These are phyloP conservation scores for Acanthamoeba lenticulata DNA, from an alignment of 208 protist genomes.

Conservation along the genomic window DNA sequence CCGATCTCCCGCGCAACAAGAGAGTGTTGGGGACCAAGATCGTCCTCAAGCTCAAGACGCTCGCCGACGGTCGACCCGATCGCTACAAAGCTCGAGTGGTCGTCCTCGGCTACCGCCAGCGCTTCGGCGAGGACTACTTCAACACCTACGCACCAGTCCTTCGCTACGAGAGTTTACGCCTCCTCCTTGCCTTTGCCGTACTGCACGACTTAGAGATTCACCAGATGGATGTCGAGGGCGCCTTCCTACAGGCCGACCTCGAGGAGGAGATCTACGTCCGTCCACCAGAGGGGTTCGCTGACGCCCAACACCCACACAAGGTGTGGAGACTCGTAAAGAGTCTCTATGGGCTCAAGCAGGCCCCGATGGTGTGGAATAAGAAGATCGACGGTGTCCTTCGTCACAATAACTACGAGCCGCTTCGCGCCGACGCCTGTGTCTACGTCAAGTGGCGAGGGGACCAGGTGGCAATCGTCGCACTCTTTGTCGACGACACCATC, in stretches of 20 bases:
- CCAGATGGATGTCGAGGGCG: constrained; percentile 15
- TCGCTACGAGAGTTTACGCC: not conserved
- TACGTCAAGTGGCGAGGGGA: not conserved
- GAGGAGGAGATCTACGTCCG: not conserved
- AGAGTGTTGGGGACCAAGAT: not conserved
- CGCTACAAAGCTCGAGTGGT: not conserved
- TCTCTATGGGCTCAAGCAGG: constrained; percentile 24
- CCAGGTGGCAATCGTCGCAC: not conserved
- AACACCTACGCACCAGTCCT: constrained; percentile 29
- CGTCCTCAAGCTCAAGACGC: not conserved
- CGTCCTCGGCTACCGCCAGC: not conserved
- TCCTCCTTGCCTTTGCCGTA: not conserved
- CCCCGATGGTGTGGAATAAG: not conserved
- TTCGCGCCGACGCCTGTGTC: not conserved
- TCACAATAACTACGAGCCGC: not conserved
- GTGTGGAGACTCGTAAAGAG: not conserved
- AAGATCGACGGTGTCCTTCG: not conserved
- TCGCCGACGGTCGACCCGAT: not conserved
- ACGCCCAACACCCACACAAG: not conserved
- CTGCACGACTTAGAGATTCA: not conserved
- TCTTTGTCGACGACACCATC: not conserved
- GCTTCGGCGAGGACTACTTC: not conserved
- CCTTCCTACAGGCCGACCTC: not conserved
- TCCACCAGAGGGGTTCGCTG: not conserved
- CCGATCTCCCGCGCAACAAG: not conserved